These are phyloP conservation scores for Eutrema salsugineum DNA, from an alignment of 441 rosid genomes.

Conservation along the genomic window DNA sequence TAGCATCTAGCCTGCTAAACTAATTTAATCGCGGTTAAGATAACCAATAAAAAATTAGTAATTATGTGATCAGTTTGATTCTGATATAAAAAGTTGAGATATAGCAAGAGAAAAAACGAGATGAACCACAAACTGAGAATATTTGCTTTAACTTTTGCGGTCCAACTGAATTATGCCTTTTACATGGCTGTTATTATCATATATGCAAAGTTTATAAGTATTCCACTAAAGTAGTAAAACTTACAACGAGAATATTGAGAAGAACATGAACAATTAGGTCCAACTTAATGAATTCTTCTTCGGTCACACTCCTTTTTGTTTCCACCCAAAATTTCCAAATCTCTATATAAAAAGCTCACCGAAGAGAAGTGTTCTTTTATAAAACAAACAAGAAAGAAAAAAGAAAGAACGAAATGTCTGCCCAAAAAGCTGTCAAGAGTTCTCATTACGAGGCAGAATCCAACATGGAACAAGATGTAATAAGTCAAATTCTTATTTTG, in stretches of 20 bases:
- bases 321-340: not conserved
- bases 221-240: constrained; percentile 10
- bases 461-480: constrained; percentile 22
- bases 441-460: constrained; percentile 26
- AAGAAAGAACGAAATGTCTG: constrained; percentile 18
- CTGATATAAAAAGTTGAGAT: not conserved
- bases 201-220: not conserved
- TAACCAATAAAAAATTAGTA: not conserved
- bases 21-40: not conserved
- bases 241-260: constrained; percentile 2
- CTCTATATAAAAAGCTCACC: constrained; percentile 16
- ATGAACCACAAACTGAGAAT: constrained; percentile 26
- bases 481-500: not conserved
- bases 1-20: not conserved
- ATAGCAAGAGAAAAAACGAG: not conserved
- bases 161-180: constrained; percentile 23
- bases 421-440: constrained; percentile 24
- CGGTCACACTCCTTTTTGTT: not conserved
- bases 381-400: constrained; percentile 5
- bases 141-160: constrained; percentile 11
- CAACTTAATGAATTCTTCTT: constrained; percentile 9
- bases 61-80: not conserved
- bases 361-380: constrained; percentile 8
- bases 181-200: constrained; percentile 13
- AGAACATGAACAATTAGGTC: not conserved